These are phyloP conservation scores for Stemphylium beticola DNA, from an alignment of 2,329 filamentous ascomycete genomes.

Conservation along the genomic window DNA sequence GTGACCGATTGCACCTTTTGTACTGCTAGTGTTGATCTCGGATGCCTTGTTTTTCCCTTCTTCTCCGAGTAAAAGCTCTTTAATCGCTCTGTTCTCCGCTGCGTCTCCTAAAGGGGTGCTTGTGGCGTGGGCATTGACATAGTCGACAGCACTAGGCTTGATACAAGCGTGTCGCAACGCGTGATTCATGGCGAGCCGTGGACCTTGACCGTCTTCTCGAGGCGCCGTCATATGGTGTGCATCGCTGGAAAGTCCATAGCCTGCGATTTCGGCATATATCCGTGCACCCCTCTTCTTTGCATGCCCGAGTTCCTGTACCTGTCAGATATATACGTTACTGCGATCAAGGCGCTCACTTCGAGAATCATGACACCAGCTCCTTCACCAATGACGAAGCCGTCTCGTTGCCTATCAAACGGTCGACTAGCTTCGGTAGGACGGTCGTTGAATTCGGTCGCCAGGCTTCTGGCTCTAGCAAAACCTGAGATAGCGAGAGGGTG, in stretches of 20 bases:
- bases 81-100: constrained; percentile 86
- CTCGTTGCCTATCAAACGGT: constrained; percentile 81
- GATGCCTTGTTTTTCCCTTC: constrained; percentile 67
- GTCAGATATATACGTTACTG: not conserved
- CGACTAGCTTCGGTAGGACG: constrained; percentile 74
- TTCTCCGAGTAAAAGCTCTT: constrained; percentile 74
- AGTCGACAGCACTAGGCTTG: constrained; percentile 75
- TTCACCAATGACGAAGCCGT: constrained; percentile 92
- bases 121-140: constrained; percentile 95
- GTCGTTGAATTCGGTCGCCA: constrained; percentile 82
- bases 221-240: constrained; percentile 95
- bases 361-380: constrained; percentile 87
- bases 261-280: constrained; percentile 87
- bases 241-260: constrained; percentile 90
- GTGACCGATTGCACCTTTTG: constrained; percentile 92
- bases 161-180: constrained; percentile 76
- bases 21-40: constrained; percentile 85
- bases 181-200: constrained; percentile 81
- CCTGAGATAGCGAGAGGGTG: constrained; percentile 92
- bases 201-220: constrained; percentile 79
- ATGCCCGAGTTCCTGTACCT: constrained; percentile 75
- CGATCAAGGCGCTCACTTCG: constrained; percentile 59
- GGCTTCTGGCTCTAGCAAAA: constrained; percentile 84
- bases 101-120: constrained; percentile 84
- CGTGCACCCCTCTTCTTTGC: constrained; percentile 77